Conservation (phyloP, 805 yeast species). For the Suhomyces canberraensis region DNA sequence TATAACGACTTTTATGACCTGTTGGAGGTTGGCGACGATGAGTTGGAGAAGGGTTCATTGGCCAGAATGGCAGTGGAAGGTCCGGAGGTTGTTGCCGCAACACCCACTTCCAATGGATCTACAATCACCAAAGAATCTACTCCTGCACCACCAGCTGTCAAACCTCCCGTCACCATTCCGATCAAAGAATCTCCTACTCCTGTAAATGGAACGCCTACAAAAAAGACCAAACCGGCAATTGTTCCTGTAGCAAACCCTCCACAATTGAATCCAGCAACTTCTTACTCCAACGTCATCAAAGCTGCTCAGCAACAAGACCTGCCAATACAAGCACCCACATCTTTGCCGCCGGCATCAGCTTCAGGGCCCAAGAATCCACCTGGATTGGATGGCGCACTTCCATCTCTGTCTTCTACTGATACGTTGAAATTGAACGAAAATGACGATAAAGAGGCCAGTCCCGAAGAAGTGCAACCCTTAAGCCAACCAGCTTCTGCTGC, state of each 20-base stretch:
- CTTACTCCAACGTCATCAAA: slow-evolving; percentile 24
- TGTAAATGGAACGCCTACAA: slow-evolving; percentile 13
- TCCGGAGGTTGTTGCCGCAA: slow-evolving; percentile 5
- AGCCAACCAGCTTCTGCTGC: no score
- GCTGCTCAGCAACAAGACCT: slow-evolving; percentile 7
- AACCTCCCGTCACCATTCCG: slow-evolving; percentile 1
- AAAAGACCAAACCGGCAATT: slow-evolving; percentile 13
- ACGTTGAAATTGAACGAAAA: slow-evolving; percentile 7
- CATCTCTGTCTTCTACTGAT: neutral
- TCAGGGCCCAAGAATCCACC: slow-evolving; percentile 1
- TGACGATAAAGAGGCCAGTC: slow-evolving; percentile 3
- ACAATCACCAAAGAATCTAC: neutral
- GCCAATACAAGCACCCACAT: neutral
- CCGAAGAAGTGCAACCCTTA: slow-evolving; percentile 16
- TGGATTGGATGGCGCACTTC: neutral
- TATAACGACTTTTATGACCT: slow-evolving; percentile 92
- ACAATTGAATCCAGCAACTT: slow-evolving; percentile 15
- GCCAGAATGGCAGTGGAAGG: slow-evolving; percentile 19
- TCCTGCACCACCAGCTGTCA: slow-evolving; percentile 8
- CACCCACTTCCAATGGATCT: neutral
- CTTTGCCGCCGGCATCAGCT: neutral
- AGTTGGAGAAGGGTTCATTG: slow-evolving; percentile 24
- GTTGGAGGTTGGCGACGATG: slow-evolving; percentile 56
- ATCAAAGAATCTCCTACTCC: slow-evolving; percentile 4
- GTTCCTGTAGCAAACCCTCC: slow-evolving; percentile 24